These are phyloP conservation scores for Geotrichum siamense DNA, from an alignment of 1,139 yeast species.

Conservation along the genomic window DNA sequence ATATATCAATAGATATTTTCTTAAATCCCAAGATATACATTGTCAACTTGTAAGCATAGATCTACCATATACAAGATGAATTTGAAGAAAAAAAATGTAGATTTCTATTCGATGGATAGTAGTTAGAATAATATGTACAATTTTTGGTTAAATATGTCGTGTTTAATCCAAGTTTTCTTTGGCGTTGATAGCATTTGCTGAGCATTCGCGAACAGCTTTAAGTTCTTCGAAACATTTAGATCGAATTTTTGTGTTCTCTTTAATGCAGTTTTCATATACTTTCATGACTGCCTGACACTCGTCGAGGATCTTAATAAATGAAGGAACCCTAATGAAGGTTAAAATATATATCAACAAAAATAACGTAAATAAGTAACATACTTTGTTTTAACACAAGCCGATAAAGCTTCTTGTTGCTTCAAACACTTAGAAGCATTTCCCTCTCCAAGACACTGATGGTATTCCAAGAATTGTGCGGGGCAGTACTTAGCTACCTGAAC, in stretches of 20 bases:
- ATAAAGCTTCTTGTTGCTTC: constrained; percentile 45
- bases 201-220: constrained; percentile 36
- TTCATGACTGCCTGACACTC: constrained; percentile 50
- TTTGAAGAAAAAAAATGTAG: no score
- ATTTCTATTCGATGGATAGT: no score
- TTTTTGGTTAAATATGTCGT: background rate
- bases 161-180: constrained; percentile 18
- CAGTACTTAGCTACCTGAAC: constrained; percentile 51
- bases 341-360: background rate
- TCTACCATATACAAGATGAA: background rate
- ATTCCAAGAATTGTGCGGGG: constrained; percentile 56
- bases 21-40: background rate
- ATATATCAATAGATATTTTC: no score
- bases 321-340: constrained; percentile 41
- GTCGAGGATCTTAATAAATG: constrained; percentile 55
- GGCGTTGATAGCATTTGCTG: constrained; percentile 29
- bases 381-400: constrained; percentile 48
- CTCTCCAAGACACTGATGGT: constrained; percentile 57
- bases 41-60: no score
- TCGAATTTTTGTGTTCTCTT: constrained; percentile 35
- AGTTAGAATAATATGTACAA: no score
- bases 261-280: constrained; percentile 55
- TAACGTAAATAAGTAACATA: constrained; percentile 18
- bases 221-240: constrained; percentile 39
- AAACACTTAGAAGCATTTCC: constrained; percentile 45